Conservation (phyloP, 306 rosid species). For the Trifolium fragiferum region DNA sequence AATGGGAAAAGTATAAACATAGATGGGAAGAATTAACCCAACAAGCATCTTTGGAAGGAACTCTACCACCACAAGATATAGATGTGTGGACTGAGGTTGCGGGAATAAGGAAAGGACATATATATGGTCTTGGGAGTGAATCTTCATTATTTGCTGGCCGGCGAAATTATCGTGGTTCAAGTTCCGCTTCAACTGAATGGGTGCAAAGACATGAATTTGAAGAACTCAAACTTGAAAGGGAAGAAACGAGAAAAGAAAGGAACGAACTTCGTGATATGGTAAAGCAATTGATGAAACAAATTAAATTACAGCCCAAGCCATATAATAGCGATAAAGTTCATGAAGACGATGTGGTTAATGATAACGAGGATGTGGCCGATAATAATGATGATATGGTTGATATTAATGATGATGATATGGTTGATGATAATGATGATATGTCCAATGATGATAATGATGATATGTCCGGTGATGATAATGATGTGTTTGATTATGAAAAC, state of each 20-base stretch:
- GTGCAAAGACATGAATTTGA: background rate
- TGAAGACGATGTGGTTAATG: too few species aligned
- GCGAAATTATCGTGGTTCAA: background rate
- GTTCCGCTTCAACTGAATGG: background rate
- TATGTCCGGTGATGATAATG: background rate
- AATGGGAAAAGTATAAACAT: background rate
- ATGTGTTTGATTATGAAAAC: background rate
- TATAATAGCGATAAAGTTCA: too few species aligned
- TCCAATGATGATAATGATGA: background rate
- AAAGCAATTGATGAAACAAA: too few species aligned
- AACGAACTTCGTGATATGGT: background rate
- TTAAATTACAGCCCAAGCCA: too few species aligned
- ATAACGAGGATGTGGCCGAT: too few species aligned
- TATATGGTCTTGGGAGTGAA: background rate
- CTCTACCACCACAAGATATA: background rate
- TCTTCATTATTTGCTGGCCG: background rate
- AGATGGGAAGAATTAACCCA: background rate
- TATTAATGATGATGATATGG: background rate
- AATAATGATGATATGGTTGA: too few species aligned
- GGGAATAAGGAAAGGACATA: background rate
- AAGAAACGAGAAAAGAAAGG: background rate
- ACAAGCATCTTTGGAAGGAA: background rate
- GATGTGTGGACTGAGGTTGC: background rate
- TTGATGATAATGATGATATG: too few species aligned
- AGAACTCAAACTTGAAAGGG: background rate